Evolutionary conservation across 805 yeast genomes (phyloP).

Genomic region (Ogataea trehalophila): DNA sequence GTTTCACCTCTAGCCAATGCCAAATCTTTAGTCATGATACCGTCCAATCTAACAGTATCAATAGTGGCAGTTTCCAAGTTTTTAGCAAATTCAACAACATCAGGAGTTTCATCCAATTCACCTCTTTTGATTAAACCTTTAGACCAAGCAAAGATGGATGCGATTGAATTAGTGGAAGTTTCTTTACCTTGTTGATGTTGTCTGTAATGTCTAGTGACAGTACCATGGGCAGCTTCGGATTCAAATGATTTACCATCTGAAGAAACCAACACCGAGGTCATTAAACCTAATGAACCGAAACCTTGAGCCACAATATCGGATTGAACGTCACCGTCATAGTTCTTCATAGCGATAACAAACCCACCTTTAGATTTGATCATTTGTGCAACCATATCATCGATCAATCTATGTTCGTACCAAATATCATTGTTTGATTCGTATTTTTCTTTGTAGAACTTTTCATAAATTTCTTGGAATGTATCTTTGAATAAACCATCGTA

Average conservation of each 20-base stretch:
- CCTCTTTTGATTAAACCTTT: conserved; percentile 94
- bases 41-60: conserved; percentile 78
- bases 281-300: conserved; percentile 91
- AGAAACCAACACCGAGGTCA: conserved; percentile 96
- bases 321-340: conserved; percentile 97
- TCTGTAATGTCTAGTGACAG: conserved; percentile 95
- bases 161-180: conserved; percentile 95
- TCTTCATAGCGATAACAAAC: conserved; percentile 91
- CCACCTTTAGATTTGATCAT: conserved; percentile 97
- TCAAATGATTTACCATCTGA: conserved; percentile 96
- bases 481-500: conserved; percentile 97
- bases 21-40: conserved; percentile 93
- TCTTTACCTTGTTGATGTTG: conserved; percentile 95
- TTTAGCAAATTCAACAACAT: conserved; percentile 75
- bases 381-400: conserved; percentile 99
- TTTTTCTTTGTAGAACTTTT: conserved; percentile 54
- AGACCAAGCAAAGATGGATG: conserved; percentile 96
- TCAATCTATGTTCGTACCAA: conserved; percentile 95
- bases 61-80: conserved; percentile 76
- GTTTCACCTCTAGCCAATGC: conserved; percentile 51
- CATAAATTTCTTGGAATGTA: conserved; percentile 80
- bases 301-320: conserved; percentile 98
- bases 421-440: conserved; percentile 72
- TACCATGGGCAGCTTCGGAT: conserved; percentile 98
- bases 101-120: conserved; percentile 79